Conservation (phyloP, 208 protist species). For the Lotmaria passim region DNA sequence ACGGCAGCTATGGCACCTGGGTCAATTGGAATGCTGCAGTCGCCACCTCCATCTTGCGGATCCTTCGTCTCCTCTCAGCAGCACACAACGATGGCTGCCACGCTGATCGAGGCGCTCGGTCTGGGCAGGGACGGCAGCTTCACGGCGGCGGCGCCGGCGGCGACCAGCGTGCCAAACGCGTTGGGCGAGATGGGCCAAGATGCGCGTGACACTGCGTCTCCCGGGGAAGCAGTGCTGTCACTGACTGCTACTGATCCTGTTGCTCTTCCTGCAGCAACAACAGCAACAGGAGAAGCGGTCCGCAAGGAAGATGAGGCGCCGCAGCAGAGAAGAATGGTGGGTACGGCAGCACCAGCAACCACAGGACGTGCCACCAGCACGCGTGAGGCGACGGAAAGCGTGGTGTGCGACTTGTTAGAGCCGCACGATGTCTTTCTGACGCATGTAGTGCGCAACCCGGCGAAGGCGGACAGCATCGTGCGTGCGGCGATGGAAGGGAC, state of each 20-base stretch:
- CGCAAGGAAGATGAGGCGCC: too few relatives aligned
- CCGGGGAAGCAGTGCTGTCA: too few relatives aligned
- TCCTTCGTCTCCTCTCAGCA: slow-evolving; percentile 8
- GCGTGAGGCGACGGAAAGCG: not conserved
- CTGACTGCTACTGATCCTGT: too few relatives aligned
- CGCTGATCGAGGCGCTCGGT: slow-evolving; percentile 26
- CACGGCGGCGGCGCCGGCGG: not conserved
- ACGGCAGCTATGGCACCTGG: not conserved
- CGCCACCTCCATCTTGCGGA: not conserved
- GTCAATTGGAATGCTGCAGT: not conserved
- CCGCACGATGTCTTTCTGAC: slow-evolving; percentile 45
- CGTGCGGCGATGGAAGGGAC: slow-evolving; percentile 46
- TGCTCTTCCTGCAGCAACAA: too few relatives aligned
- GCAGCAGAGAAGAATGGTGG: not conserved
- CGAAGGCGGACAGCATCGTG: slow-evolving; percentile 37
- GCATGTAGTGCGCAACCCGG: slow-evolving; percentile 33
- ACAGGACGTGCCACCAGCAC: too few relatives aligned
- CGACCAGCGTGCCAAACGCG: not conserved
- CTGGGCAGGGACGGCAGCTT: slow-evolving; percentile 14
- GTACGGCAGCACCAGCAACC: not conserved
- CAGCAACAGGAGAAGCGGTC: too few relatives aligned
- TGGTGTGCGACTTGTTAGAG: slow-evolving; percentile 31
- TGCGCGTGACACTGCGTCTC: too few relatives aligned
- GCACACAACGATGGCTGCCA: slow-evolving; percentile 28
- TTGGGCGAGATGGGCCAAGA: too few relatives aligned